Percentiles rank a stretch among this genome's conserved stretches.
Conservation (phyloP, 495 filamentous ascomycete genomes). For the Podospora australis region DNA sequence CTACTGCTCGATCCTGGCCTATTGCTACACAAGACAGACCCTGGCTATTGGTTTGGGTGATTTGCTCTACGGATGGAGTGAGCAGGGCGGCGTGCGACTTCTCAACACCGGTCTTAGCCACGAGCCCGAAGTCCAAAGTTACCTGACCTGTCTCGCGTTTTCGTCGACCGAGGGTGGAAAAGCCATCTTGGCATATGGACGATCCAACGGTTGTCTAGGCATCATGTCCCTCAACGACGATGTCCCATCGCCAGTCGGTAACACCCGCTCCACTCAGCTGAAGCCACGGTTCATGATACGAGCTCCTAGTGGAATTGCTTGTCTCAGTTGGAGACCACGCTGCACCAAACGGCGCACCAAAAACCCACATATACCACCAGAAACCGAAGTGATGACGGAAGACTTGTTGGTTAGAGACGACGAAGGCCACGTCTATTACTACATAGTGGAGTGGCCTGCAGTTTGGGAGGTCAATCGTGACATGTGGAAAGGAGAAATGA, state of each 20-base stretch:
- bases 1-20: conserved; percentile 88
- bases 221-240: conserved; percentile 47
- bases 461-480: conserved; percentile 48
- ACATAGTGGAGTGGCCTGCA: conserved; percentile 79
- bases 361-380: conserved; percentile 24
- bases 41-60: conserved; percentile 80
- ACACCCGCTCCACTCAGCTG: conserved; percentile 5
- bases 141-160: conserved; percentile 72
- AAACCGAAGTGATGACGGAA: conserved; percentile 51
- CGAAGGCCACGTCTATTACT: conserved; percentile 77
- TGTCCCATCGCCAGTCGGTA: neutral
- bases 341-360: conserved; percentile 34
- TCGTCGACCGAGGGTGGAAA: conserved; percentile 71
- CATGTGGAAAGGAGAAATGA: conserved; percentile 73
- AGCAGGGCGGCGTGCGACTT: conserved; percentile 48
- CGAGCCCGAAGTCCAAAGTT: conserved; percentile 10
- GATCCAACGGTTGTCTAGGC: conserved; percentile 56
- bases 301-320: conserved; percentile 64
- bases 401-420: conserved; percentile 89
- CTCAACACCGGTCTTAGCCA: conserved; percentile 32
- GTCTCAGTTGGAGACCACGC: conserved; percentile 61
- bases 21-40: conserved; percentile 62
- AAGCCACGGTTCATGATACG: conserved; percentile 53
- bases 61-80: conserved; percentile 85
- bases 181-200: conserved; percentile 78